These are phyloP conservation scores for Camellia oleifera DNA, from an alignment of 179 eudicot species.

Conservation along the genomic window DNA sequence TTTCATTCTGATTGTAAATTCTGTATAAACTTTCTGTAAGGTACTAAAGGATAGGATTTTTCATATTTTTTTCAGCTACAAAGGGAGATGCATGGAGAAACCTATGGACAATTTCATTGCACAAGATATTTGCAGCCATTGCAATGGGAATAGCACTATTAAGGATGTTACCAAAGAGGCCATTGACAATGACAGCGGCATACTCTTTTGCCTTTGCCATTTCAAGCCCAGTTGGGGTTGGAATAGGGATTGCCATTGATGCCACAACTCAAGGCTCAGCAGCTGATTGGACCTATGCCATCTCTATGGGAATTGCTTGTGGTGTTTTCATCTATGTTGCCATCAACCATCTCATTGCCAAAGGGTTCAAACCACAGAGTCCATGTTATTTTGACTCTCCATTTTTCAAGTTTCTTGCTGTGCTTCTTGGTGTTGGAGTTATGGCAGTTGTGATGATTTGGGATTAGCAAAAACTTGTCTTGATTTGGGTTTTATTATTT, in stretches of 20 bases:
- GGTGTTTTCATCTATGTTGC: conserved; percentile 84
- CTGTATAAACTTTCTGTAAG: too few species aligned
- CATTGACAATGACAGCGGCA: conserved; percentile 38
- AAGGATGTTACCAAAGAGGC: conserved; percentile 76
- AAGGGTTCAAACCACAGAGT: conserved; percentile 63
- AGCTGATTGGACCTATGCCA: conserved; percentile 77
- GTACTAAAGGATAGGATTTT: too few species aligned
- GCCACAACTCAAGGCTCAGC: conserved; percentile 53
- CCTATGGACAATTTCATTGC: conserved; percentile 76
- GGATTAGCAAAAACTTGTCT: conserved; percentile 34
- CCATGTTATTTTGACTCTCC: conserved; percentile 54
- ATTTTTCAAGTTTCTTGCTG: conserved; percentile 57
- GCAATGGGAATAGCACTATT: conserved; percentile 86
- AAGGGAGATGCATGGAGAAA: conserved; percentile 77
- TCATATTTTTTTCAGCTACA: conserved; percentile 25
- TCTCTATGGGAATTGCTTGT: conserved; percentile 71
- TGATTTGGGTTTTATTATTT: neutral
- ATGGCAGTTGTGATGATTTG: conserved; percentile 77
- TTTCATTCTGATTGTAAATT: too few species aligned
- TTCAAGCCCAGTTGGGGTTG: conserved; percentile 81
- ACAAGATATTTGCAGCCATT: conserved; percentile 80
- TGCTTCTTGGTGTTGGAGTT: conserved; percentile 54
- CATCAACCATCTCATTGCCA: conserved; percentile 73
- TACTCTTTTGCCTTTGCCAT: conserved; percentile 70
- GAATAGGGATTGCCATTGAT: conserved; percentile 70